Base-by-base conservation (phyloP, 768 basidiomycete genomes). In the Xerocomellus intermedius region DNA sequence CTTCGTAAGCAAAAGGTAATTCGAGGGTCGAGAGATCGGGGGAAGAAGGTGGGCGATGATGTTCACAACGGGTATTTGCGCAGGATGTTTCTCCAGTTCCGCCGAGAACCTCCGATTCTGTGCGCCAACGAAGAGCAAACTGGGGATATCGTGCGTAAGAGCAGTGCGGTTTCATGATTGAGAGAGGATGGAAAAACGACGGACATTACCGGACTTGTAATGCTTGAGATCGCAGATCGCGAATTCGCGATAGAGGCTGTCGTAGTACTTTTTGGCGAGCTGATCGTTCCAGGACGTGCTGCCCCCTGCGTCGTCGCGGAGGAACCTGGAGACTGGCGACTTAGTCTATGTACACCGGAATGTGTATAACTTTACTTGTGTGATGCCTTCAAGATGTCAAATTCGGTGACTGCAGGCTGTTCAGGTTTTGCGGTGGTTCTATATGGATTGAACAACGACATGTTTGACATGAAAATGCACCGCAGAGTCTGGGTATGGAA, bases 161-260 rank as follows among this genome's bases (percentile, higher is more conserved):
- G 14, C 3, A 14, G 14, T 8, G 8, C 0, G 26, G 32, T 22
- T 55, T 19, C 30, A 50, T 16, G 28, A 10, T 38, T 19, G 3
- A 38, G 37, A 37, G 50, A 32, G 21, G 36, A 37, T 38, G 42
- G 8, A 13, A 8, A 14, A 22, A 43, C 8, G 50, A 68, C 86
- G 59, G 57, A 95, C 93, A 56, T 90, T 88, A 16, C 92, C 91
- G 0, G 89, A 85, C 74, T 94, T 97, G 78, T 91, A 97, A 67
- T 98, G 96, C 75, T 98, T 98, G 56, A 98, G 75, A 72, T 98
- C 93, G 66, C 91, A 94, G 21, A 94, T 77, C 0, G 91, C 92
- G 63, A 87, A 98, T 71, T 98, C 95, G 58, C 92, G 88, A 69
- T 93, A 97, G 4, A 98, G 82, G 60, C 74, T 89, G 13, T 80